phyloP scores from a whole-genome alignment of 2,329 filamentous ascomycete genomes.

The Cordyceps farinosa region DNA sequence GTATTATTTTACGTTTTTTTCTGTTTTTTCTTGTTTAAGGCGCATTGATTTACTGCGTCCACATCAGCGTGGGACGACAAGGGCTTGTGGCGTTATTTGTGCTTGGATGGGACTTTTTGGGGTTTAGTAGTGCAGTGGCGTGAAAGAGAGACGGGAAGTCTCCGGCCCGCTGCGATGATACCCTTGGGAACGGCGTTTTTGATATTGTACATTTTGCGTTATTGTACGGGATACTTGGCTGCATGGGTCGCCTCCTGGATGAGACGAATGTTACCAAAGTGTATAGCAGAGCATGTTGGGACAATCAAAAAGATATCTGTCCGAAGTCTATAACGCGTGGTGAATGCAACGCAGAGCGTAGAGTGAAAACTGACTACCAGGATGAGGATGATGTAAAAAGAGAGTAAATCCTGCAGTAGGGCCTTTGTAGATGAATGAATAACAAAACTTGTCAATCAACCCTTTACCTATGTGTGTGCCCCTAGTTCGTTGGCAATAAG shows the following conservation, averaged over 20 bases:
- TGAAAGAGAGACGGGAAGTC: background rate
- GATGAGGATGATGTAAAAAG: too few relatives aligned
- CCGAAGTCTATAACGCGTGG: background rate
- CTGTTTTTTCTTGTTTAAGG: background rate
- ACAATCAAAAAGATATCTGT: background rate
- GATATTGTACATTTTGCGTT: background rate
- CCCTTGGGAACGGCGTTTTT: constrained; percentile 16
- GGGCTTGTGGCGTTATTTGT: constrained; percentile 1
- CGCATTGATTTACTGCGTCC: background rate
- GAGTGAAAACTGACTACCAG: too few relatives aligned
- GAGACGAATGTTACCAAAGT: background rate
- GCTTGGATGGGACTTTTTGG: background rate
- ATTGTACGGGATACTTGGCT: background rate
- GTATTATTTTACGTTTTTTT: constrained; percentile 19
- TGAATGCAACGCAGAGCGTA: too few relatives aligned
- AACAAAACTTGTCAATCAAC: too few relatives aligned
- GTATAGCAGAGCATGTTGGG: background rate
- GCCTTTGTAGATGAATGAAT: too few relatives aligned
- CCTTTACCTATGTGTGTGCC: too few relatives aligned
- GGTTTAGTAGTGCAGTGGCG: constrained; percentile 1
- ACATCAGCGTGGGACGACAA: background rate
- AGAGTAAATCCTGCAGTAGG: too few relatives aligned
- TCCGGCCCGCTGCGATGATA: constrained; percentile 5
- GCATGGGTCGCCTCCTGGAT: background rate
- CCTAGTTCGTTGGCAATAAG: too few relatives aligned